These are phyloP conservation scores for Fusarium drepaniforme DNA, from an alignment of 2,329 filamentous ascomycete species.

Conservation along the genomic window DNA sequence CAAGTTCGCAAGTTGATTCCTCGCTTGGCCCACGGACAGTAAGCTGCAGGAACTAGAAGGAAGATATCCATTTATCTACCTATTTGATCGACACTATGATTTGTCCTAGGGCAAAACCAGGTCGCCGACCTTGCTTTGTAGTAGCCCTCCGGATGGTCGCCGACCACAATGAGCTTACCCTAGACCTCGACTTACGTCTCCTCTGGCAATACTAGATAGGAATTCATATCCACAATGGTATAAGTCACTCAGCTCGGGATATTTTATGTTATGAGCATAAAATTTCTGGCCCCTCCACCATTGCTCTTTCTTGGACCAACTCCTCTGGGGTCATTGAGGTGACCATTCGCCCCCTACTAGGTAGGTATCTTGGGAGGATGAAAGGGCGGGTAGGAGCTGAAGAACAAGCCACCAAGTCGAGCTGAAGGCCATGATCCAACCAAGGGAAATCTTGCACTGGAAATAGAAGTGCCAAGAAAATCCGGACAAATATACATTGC, in stretches of 20 bases:
- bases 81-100: not conserved
- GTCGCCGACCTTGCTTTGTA: not conserved
- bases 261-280: not conserved
- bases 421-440: not conserved
- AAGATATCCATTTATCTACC: not conserved
- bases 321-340: not conserved
- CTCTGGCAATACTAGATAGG: not conserved
- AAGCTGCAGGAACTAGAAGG: not conserved
- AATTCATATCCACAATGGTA: not conserved
- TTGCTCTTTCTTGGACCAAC: not conserved
- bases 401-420: not conserved
- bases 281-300: not conserved
- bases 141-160: not conserved
- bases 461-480: not conserved
- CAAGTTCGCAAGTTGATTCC: not conserved
- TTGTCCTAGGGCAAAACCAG: not conserved
- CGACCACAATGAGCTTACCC: not conserved
- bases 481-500: not conserved
- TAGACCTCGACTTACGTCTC: not conserved
- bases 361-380: not conserved
- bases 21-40: not conserved
- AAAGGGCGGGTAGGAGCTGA: not conserved
- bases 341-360: not conserved
- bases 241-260: not conserved
- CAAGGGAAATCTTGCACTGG: not conserved